Evolutionary conservation across 2,329 filamentous ascomycete genomes (phyloP), one percentile per base, ranked within the genome.

Genomic region (Botrytis cinerea): DNA sequence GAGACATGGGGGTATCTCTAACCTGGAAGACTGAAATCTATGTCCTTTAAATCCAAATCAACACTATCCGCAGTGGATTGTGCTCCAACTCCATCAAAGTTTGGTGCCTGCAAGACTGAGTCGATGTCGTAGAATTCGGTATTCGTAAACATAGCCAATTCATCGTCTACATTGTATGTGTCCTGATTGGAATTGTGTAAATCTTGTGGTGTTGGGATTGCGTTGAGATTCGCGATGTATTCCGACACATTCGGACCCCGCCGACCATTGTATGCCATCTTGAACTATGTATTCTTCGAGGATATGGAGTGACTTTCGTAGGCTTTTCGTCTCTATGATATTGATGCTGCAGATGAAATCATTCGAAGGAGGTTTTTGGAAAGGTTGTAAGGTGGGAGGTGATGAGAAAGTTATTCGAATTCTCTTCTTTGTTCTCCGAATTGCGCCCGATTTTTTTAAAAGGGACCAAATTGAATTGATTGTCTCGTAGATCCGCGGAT

Each of bases 211-310:
- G 90, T 85, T 2, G 87, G 87, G 73, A 91, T 85, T 63, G 87
- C 89, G 85, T 97, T 97, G 79, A 98, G 87, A 78, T 95, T 92
- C 80, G 93, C 92, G 77, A 98, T 87, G 85, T 96, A 97, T 81
- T 94, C 92, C 80, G 94, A 94, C 84, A 97, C 93, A 83, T 97
- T 97, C 80, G 93, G 92, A 79, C 89, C 92, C 81, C 92, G 90
- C 75, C 93, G 92, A 80, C 91, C 91, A 83, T 88, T 90, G 87
- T 90, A 94, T 81, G 86, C 88, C 82, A 93, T 90, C 92, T 94
- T 94, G 67, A 67, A 28, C 18, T 48, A 45, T n/a, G 14, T 22
- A 25, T 57, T 57, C 35, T 57, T 57, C n/a, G 45, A 40, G 6
- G 10, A 25, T 62, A 2, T 63, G 12, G 45, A 22, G 40, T 28